Conservation (phyloP, 129 eudicot species). For the Flaveria robusta region DNA sequence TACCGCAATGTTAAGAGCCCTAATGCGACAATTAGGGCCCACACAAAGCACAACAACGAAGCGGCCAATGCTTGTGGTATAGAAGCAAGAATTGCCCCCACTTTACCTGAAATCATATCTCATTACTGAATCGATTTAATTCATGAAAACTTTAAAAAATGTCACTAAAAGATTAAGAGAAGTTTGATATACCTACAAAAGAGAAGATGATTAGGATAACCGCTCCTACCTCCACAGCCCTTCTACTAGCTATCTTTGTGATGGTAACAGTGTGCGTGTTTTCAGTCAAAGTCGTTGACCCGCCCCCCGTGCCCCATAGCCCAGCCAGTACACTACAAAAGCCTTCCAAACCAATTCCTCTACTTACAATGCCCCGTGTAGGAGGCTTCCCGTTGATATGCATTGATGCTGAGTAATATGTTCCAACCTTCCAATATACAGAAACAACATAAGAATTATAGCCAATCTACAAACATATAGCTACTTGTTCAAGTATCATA, state of each 20-base stretch:
- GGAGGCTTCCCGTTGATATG: constrained; percentile 71
- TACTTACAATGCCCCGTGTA: constrained; percentile 80
- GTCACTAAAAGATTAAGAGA: constrained; percentile 6
- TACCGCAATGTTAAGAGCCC: constrained; percentile 77
- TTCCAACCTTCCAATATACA: constrained; percentile 62
- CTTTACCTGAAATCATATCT: constrained; percentile 59
- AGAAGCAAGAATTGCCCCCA: constrained; percentile 98
- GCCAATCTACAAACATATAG: background rate
- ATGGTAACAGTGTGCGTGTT: constrained; percentile 69
- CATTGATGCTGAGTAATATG: constrained; percentile 71
- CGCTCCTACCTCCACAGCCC: constrained; percentile 78
- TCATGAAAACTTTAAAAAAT: background rate
- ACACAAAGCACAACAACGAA: constrained; percentile 75
- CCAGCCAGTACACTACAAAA: constrained; percentile 91
- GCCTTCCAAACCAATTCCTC: constrained; percentile 98
- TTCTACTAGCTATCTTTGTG: constrained; percentile 76
- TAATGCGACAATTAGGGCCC: constrained; percentile 75
- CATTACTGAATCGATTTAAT: background rate
- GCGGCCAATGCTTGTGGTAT: constrained; percentile 97
- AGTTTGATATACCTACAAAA: constrained; percentile 62
- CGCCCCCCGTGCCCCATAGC: constrained; percentile 94
- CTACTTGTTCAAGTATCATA: background rate
- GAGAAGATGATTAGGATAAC: constrained; percentile 75
- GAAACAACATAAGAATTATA: constrained; percentile 18
- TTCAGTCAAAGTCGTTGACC: constrained; percentile 90